Percentiles rank a stretch among this genome's conserved stretches.
Conservation (phyloP, 169 alveolate species). For the Theileria parva region DNA sequence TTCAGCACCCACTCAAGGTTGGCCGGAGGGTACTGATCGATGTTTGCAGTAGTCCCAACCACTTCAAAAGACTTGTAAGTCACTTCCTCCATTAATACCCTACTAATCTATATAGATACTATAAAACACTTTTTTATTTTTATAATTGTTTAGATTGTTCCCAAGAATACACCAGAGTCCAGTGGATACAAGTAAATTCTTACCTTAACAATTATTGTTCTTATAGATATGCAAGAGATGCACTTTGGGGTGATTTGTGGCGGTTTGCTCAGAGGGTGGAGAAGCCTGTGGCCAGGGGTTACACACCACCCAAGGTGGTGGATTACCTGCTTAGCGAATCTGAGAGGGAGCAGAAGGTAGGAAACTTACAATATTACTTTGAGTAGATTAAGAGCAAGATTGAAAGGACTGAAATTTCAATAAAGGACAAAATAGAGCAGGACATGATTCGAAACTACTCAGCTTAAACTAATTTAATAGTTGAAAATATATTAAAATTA, state of each 20-base stretch:
- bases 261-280: conserved; percentile 80
- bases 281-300: conserved; percentile 83
- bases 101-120: not conserved
- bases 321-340: conserved; percentile 65
- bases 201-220: not conserved
- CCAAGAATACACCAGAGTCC: conserved; percentile 74
- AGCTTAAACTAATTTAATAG: not conserved
- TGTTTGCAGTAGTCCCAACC: conserved; percentile 78
- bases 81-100: not conserved
- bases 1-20: conserved; percentile 78
- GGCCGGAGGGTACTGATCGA: conserved; percentile 84
- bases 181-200: conserved; percentile 68
- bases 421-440: conserved; percentile 40
- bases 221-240: conserved; percentile 69
- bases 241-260: conserved; percentile 91
- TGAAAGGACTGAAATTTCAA: conserved; percentile 10
- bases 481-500: not conserved
- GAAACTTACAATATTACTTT: not conserved
- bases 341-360: conserved; percentile 59
- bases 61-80: conserved; percentile 71
- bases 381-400: not conserved
- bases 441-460: conserved; percentile 52
- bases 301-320: conserved; percentile 73
- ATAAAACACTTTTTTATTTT: not conserved
- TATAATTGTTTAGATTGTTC: conserved; percentile 38